Evolutionary conservation across 2,329 filamentous ascomycete genomes (phyloP).

Genomic region (Tympanopsis confertula): DNA sequence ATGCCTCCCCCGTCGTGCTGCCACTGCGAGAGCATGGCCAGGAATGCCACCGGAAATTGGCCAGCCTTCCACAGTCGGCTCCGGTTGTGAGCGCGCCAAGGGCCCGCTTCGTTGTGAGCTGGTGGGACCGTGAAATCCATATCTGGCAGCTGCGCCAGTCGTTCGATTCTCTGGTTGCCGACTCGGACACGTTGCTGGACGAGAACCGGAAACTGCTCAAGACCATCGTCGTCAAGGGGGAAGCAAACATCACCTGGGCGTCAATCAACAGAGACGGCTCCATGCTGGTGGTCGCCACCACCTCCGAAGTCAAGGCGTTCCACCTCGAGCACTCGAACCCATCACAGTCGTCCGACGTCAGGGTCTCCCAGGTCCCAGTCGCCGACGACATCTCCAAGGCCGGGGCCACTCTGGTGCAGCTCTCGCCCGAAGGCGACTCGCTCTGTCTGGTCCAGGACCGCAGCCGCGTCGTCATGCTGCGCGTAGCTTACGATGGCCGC

Average conservation of each 20-base stretch:
- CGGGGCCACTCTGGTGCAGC: conserved; percentile 59
- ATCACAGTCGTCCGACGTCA: conserved; percentile 45
- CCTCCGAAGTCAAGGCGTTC: conserved; percentile 67
- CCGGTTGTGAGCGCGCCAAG: conserved; percentile 62
- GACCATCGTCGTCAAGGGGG: conserved; percentile 57
- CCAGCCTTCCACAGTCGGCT: conserved; percentile 71
- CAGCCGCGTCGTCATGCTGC: conserved; percentile 41
- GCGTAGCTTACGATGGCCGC: conserved; percentile 21
- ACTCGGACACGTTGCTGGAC: conserved; percentile 26
- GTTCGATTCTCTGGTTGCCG: conserved; percentile 31
- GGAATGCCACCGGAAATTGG: conserved; percentile 71
- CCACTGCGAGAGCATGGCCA: conserved; percentile 67
- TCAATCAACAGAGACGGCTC: conserved; percentile 61
- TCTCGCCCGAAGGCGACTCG: conserved; percentile 63
- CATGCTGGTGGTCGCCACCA: conserved; percentile 66
- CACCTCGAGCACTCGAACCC: conserved; percentile 42
- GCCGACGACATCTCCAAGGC: conserved; percentile 40
- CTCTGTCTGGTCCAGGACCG: conserved; percentile 53
- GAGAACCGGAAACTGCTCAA: conserved; percentile 55
- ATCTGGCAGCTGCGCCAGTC: conserved; percentile 57
- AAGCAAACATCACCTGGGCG: conserved; percentile 72
- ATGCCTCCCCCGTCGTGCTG: conserved; percentile 71
- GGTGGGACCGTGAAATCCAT: conserved; percentile 81
- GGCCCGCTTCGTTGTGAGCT: conserved; percentile 70
- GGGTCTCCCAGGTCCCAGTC: conserved; percentile 59